Conservation (phyloP, 176 grass and related monocot genomes). For the Bonia amplexicaulis region DNA sequence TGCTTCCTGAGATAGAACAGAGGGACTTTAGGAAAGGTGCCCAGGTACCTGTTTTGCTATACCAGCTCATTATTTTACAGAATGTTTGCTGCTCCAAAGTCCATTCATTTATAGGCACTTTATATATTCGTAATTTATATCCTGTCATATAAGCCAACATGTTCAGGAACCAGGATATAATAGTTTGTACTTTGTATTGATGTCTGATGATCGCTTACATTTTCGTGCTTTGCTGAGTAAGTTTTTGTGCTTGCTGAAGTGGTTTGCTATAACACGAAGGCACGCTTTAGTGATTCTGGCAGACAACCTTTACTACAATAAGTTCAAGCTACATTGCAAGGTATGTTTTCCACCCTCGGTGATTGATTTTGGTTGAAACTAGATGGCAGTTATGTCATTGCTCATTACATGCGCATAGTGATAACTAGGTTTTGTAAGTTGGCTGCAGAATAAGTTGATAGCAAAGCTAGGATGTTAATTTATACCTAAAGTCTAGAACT, state of each 20-base stretch:
- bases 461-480: neutral
- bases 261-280: conserved; percentile 94
- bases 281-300: conserved; percentile 93
- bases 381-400: neutral
- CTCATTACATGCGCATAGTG: neutral
- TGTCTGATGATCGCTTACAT: neutral
- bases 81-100: conserved; percentile 3
- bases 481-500: neutral
- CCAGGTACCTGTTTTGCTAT: conserved; percentile 52
- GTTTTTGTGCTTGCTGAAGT: conserved; percentile 49
- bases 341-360: conserved; percentile 34
- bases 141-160: neutral
- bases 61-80: conserved; percentile 17
- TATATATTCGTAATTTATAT: neutral
- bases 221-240: conserved; percentile 25
- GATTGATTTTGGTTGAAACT: neutral
- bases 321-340: conserved; percentile 99
- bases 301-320: conserved; percentile 82
- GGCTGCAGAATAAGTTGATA: neutral
- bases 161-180: neutral
- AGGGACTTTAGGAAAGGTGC: conserved; percentile 92
- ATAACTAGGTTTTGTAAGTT: neutral
- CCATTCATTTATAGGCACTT: neutral
- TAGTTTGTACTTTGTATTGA: neutral
- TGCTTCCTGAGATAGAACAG: conserved; percentile 81